Base-by-base conservation (phyloP, 1,139 yeast genomes). In the Yamadazyma membranifaciens region DNA sequence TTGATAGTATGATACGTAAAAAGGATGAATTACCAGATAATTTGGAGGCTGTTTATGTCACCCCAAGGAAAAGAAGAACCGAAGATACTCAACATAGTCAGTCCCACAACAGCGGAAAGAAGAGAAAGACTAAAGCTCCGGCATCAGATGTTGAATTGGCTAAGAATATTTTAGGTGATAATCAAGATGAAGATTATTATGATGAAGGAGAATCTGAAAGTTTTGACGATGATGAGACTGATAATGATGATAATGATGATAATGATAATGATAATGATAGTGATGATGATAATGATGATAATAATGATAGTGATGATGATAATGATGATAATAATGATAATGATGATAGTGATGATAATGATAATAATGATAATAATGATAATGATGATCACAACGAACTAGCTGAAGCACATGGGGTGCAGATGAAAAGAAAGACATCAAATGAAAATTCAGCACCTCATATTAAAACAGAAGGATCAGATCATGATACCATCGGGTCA, bases 1-100 rank as follows among this genome's bases (percentile, higher is more conserved):
- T 63, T 36, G 54, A 56, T 20, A 51, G 50, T 13, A 45, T 49
- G 34, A 44, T 35, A 7, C 52, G 62, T 20, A 54, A 55, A 22
- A 42, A 43, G 32, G 51, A 48, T 9, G 45, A 51, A 13, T 47
- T 60, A 16, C 55, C 61, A 2, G 51, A 47, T 24, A 45, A 47
- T 25, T 38, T 58, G 27, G 57, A 54, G 14, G 51, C 50, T n/a
- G 51, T 42, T 15, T 53, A 52, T 38, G 30, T 15, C 2, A 34
- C 42, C 9, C 38, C 44, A 5, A 39, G 27, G 12, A 41, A 36
- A 33, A 43, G 43, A 22, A 17, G 22, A 26, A 7, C 14, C 25
- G 30, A 13, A 10, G 13, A 20, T 20, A 20, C 5, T 7, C 24
- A 13, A 16, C 20, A 26, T 9, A n/a, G 27, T 13, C 26, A 15